Evolutionary conservation across 75 land plant genomes (phyloP).

Genomic region (Azolla pinnata): DNA sequence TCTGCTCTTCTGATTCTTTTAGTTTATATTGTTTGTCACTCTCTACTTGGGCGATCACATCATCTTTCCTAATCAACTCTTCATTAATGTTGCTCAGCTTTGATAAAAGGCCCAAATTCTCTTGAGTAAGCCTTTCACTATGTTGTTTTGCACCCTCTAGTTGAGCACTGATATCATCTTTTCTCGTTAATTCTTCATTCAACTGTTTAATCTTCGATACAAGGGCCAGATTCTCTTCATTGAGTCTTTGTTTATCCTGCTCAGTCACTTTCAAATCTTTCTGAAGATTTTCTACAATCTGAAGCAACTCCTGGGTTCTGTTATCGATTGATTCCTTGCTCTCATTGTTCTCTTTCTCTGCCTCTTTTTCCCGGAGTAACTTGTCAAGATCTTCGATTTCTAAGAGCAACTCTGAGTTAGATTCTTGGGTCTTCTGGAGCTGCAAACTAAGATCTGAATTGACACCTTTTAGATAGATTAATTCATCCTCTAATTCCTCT

Average conservation of each 20-base stretch:
- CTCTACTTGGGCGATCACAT: too few relatives aligned
- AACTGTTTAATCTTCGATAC: conserved; percentile 1
- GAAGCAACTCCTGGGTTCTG: not conserved
- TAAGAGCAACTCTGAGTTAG: conserved; percentile 67
- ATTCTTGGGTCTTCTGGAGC: conserved; percentile 78
- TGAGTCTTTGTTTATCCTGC: conserved; percentile 14
- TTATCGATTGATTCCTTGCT: not conserved
- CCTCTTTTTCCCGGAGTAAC: conserved; percentile 7
- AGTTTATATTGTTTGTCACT: not conserved
- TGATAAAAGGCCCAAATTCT: not conserved
- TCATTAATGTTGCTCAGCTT: not conserved
- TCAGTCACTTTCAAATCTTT: conserved; percentile 29
- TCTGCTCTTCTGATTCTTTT: not conserved
- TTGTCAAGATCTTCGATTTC: conserved; percentile 69
- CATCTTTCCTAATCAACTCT: too few relatives aligned
- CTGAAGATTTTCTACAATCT: conserved; percentile 15
- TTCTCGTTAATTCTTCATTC: conserved; percentile 9
- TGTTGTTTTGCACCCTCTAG: not conserved
- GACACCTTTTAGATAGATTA: conserved; percentile 50
- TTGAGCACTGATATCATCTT: conserved; percentile 6
- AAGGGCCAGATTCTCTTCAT: conserved; percentile 17
- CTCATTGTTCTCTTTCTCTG: not conserved
- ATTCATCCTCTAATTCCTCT: conserved; percentile 70
- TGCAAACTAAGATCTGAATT: conserved; percentile 62
- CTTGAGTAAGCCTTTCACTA: not conserved